A percentile compares a stretch with the other conserved stretches of the same genome.
phyloP scores from a whole-genome alignment of 2,329 filamentous ascomycete genomes.

The Sphaerulina musiva region DNA sequence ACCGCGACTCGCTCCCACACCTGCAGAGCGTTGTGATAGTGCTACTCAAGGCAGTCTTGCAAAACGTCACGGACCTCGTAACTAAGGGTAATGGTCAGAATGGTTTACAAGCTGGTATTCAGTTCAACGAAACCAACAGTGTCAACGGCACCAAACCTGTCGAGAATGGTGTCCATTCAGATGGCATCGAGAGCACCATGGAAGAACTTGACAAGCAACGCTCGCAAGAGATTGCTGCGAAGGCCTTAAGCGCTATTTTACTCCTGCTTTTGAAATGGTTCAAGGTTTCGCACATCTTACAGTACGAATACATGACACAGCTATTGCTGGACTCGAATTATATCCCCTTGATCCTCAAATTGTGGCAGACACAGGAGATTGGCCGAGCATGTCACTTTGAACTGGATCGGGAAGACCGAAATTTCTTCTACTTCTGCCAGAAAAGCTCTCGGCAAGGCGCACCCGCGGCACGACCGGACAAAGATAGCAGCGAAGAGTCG shows the following conservation, averaged over 20 bases:
- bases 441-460: conserved; percentile 56
- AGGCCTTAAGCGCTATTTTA: conserved; percentile 84
- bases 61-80: conserved; percentile 81
- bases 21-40: conserved; percentile 91
- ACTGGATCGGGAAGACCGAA: conserved; percentile 73
- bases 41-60: conserved; percentile 77
- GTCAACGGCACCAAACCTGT: conserved; percentile 32
- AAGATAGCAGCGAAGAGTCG: conserved; percentile 33
- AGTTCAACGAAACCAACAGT: conserved; percentile 32
- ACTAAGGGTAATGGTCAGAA: conserved; percentile 49
- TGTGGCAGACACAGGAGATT: conserved; percentile 90
- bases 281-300: conserved; percentile 86
- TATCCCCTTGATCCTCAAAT: conserved; percentile 81
- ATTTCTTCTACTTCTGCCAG: conserved; percentile 89
- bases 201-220: conserved; percentile 79
- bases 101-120: conserved; percentile 44
- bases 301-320: conserved; percentile 93
- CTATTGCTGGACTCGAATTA: conserved; percentile 92
- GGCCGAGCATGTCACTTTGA: conserved; percentile 82
- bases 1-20: conserved; percentile 70
- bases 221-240: conserved; percentile 78
- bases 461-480: conserved; percentile 18
- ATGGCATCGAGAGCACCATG: conserved; percentile 30
- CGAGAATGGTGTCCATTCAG: conserved; percentile 34
- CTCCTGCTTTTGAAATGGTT: conserved; percentile 93